These are phyloP conservation scores for Cystodermella granulosa DNA, from an alignment of 1,284 basidiomycete species.

Conservation along the genomic window DNA sequence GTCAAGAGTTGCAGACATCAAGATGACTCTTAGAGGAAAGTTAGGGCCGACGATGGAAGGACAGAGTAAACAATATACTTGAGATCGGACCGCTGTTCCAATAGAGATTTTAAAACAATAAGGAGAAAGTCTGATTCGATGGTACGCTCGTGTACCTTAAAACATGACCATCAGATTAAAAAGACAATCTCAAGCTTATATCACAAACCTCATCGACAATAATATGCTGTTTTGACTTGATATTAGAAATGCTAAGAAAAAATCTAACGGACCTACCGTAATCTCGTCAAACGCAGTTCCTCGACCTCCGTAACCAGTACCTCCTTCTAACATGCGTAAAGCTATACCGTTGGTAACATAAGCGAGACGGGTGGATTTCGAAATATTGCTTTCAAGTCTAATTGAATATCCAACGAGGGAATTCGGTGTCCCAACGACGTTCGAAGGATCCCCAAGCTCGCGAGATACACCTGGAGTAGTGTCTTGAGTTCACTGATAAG, in stretches of 20 bases:
- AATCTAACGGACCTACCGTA: conserved; percentile 55
- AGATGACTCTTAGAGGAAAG: conserved; percentile 74
- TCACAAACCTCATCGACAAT: conserved; percentile 76
- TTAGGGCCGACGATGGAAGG: no score
- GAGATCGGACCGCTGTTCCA: conserved; percentile 75
- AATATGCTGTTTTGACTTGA: conserved; percentile 61
- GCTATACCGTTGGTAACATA: conserved; percentile 96
- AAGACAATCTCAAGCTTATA: background rate
- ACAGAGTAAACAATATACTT: conserved; percentile 66
- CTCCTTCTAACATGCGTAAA: conserved; percentile 89
- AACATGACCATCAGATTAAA: conserved; percentile 9
- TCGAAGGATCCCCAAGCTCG: conserved; percentile 84
- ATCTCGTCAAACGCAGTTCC: conserved; percentile 88
- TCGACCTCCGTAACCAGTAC: conserved; percentile 59
- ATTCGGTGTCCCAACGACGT: conserved; percentile 71
- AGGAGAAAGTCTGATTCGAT: conserved; percentile 98
- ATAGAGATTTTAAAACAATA: conserved; percentile 88
- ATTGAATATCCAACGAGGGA: conserved; percentile 96
- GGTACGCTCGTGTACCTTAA: conserved; percentile 87
- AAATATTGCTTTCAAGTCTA: conserved; percentile 84
- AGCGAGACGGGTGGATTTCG: conserved; percentile 73
- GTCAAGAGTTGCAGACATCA: conserved; percentile 98
- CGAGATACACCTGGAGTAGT: conserved; percentile 62
- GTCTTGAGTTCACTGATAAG: background rate
- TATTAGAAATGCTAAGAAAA: background rate